Percentiles rank a stretch among this genome's conserved stretches.
These are phyloP conservation scores for Rhynchosporium agropyri DNA, from an alignment of 2,329 filamentous ascomycete genomes.

Conservation along the genomic window DNA sequence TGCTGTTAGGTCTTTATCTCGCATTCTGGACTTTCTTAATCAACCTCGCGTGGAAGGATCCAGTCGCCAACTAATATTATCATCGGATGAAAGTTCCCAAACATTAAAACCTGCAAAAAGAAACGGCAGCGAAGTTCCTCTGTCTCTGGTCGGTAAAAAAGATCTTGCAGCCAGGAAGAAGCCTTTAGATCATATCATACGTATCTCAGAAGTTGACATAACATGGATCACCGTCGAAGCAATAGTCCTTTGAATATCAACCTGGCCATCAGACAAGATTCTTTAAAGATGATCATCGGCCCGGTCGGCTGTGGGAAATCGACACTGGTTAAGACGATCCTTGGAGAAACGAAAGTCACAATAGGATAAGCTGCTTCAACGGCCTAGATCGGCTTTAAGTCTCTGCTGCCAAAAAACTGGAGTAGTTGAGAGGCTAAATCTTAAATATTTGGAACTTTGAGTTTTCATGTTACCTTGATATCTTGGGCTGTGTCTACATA, in stretches of 20 bases:
- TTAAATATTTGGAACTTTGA: too few relatives aligned
- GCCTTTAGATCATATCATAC: not conserved
- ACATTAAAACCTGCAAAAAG: slow-evolving; percentile 4
- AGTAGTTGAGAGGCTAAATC: too few relatives aligned
- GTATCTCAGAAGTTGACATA: slow-evolving; percentile 1
- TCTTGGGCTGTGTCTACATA: too few relatives aligned
- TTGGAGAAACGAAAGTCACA: slow-evolving; percentile 7
- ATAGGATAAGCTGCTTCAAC: not conserved
- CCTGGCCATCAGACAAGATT: slow-evolving; percentile 20
- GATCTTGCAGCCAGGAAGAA: slow-evolving; percentile 5
- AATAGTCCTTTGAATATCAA: slow-evolving; percentile 8
- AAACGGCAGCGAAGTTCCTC: slow-evolving; percentile 1
- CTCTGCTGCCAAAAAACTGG: too few relatives aligned
- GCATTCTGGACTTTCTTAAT: slow-evolving; percentile 4
- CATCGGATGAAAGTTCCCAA: slow-evolving; percentile 3
- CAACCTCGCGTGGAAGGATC: slow-evolving; percentile 3
- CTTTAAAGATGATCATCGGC: slow-evolving; percentile 24
- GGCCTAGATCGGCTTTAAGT: too few relatives aligned
- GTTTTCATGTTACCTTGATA: too few relatives aligned
- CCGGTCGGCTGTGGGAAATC: slow-evolving; percentile 24
- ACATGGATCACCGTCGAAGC: slow-evolving; percentile 1
- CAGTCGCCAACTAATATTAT: not conserved
- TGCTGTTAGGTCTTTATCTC: slow-evolving; percentile 6
- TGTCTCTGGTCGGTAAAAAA: not conserved
- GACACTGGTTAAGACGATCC: slow-evolving; percentile 2